Conservation (phyloP, 495 filamentous ascomycete genomes). For the Acidomyces sp. region DNA sequence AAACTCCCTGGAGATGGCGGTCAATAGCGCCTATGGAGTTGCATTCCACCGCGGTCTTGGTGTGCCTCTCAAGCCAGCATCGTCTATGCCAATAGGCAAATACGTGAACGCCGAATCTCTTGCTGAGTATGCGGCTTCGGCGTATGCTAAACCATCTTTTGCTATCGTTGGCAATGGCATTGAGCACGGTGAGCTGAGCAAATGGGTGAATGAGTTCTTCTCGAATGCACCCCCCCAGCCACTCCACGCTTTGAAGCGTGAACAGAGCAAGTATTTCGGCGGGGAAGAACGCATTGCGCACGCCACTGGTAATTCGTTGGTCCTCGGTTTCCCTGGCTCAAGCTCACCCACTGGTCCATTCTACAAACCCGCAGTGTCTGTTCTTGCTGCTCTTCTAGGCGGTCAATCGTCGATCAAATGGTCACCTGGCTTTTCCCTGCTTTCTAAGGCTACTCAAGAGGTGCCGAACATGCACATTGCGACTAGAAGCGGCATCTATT, state of each 20-base stretch:
- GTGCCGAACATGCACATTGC: conserved; percentile 51
- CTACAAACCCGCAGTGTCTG: conserved; percentile 79
- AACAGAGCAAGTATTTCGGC: conserved; percentile 72
- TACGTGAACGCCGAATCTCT: conserved; percentile 65
- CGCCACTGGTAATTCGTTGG: conserved; percentile 54
- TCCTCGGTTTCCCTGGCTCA: conserved; percentile 85
- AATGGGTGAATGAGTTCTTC: conserved; percentile 94
- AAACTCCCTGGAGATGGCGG: conserved; percentile 56
- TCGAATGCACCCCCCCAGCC: conserved; percentile 35
- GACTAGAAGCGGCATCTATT: conserved; percentile 73
- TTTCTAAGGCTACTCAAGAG: conserved; percentile 59
- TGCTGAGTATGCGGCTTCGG: conserved; percentile 54
- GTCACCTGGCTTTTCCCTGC: conserved; percentile 80
- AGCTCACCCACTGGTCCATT: conserved; percentile 54
- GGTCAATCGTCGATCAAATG: conserved; percentile 89
- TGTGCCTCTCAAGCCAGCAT: conserved; percentile 53
- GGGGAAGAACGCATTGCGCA: conserved; percentile 85
- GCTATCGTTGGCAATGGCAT: conserved; percentile 83
- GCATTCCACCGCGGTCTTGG: conserved; percentile 95
- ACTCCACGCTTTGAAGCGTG: conserved; percentile 28
- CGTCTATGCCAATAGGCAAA: conserved; percentile 53
- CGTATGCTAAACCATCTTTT: conserved; percentile 79
- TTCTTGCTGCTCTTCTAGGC: conserved; percentile 81
- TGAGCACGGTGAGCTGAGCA: conserved; percentile 57
- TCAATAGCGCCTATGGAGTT: conserved; percentile 72